Evolutionary conservation across 2,329 filamentous ascomycete species (phyloP).

Genomic region (Penicillium brasilianum): DNA sequence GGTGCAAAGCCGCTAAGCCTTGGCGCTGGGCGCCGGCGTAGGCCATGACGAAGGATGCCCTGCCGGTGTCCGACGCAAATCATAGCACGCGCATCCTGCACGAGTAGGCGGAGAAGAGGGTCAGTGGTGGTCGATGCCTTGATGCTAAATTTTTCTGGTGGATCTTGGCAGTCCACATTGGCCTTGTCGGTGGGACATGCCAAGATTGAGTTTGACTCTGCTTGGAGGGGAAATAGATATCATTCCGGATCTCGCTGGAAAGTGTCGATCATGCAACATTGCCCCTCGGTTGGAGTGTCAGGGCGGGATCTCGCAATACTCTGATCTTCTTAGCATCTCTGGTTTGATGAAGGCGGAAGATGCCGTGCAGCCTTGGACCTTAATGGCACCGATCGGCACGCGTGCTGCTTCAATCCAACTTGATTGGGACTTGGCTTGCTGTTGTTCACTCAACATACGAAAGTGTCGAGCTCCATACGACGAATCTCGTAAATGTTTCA

Average conservation of each 20-base stretch:
- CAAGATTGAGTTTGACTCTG: conserved; percentile 5
- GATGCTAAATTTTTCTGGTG: background rate
- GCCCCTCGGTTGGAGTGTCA: conserved; percentile 3
- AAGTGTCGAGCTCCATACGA: background rate
- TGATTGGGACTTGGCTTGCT: conserved; percentile 5
- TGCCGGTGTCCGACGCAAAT: conserved; percentile 9
- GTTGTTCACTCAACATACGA: background rate
- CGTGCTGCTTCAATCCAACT: conserved; percentile 1
- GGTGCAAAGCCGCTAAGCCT: conserved; percentile 1
- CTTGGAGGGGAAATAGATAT: background rate
- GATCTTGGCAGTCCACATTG: conserved; percentile 1
- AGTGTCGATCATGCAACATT: conserved; percentile 13
- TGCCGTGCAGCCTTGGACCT: background rate
- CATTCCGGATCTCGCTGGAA: background rate
- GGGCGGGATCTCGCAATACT: background rate
- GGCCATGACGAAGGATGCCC: conserved; percentile 4
- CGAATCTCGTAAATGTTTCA: background rate
- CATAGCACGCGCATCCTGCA: conserved; percentile 7
- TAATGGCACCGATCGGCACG: background rate
- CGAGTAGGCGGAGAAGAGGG: conserved; percentile 4
- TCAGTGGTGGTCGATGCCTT: background rate
- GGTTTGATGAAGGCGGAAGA: background rate
- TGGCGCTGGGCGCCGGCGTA: background rate
- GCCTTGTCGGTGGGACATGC: background rate
- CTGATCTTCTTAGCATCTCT: background rate